These are phyloP conservation scores for Keqinozyma sinolaborantium DNA, from an alignment of 1,139 yeast species.

Conservation along the genomic window DNA sequence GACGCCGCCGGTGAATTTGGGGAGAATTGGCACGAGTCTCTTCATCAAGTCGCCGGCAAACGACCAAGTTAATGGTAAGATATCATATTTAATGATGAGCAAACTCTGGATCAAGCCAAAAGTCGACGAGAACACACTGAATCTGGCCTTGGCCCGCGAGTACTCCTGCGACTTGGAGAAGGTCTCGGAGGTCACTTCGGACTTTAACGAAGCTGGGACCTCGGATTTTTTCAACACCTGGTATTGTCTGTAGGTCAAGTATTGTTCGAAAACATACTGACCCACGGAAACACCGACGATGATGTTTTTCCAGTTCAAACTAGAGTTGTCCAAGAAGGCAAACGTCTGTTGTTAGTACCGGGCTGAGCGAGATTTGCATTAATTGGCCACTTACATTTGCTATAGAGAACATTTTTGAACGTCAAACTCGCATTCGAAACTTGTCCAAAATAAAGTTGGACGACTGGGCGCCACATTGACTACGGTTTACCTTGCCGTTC, in stretches of 20 bases:
- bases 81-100: slow-evolving; percentile 54
- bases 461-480: too few species aligned
- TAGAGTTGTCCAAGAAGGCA: slow-evolving; percentile 37
- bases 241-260: slow-evolving; percentile 75
- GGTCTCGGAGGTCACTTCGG: slow-evolving; percentile 66
- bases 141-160: slow-evolving; percentile 76
- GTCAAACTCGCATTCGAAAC: too few species aligned
- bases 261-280: slow-evolving; percentile 71
- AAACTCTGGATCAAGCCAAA: slow-evolving; percentile 55
- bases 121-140: slow-evolving; percentile 55
- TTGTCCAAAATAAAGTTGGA: too few species aligned
- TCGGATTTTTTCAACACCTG: slow-evolving; percentile 52
- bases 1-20: slow-evolving; percentile 47
- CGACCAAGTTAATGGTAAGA: slow-evolving; percentile 69
- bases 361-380: not conserved
- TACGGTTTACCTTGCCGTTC: too few species aligned
- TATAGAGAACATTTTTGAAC: not conserved
- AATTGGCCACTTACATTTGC: not conserved
- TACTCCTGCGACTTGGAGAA: slow-evolving; percentile 77
- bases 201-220: slow-evolving; percentile 63
- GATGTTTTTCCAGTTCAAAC: slow-evolving; percentile 75
- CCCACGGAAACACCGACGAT: slow-evolving; percentile 74
- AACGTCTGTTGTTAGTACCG: slow-evolving; percentile 18
- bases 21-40: slow-evolving; percentile 29
- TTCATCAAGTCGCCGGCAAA: slow-evolving; percentile 42